Conservation (phyloP, 129 eudicot species). For the Solidago caesia region DNA sequence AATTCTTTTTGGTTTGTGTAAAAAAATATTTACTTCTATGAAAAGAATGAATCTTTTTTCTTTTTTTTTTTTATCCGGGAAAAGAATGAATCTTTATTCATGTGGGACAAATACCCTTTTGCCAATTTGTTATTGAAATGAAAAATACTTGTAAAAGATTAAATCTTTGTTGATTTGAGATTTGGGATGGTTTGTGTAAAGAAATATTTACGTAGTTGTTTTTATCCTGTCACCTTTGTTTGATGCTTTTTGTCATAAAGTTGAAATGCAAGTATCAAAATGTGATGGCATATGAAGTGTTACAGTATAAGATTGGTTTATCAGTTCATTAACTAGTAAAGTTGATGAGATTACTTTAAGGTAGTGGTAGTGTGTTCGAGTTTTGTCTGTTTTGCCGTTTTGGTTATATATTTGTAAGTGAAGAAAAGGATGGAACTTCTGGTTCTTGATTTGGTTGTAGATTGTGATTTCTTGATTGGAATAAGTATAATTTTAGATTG, state of each 20-base stretch:
- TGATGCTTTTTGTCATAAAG: constrained; percentile 28
- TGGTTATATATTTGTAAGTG: neutral
- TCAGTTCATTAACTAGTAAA: constrained; percentile 1
- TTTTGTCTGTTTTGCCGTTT: neutral
- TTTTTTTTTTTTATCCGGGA: too few species aligned
- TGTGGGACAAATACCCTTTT: constrained; percentile 15
- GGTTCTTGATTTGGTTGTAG: constrained; percentile 10
- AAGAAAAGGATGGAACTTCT: neutral
- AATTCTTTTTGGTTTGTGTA: neutral
- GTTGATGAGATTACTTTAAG: neutral
- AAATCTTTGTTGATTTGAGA: constrained; percentile 29
- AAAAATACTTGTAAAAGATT: constrained; percentile 16
- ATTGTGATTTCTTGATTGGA: constrained; percentile 1
- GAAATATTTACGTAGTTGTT: neutral
- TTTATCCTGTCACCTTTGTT: constrained; percentile 14
- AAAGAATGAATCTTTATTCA: constrained; percentile 16
- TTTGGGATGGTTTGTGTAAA: neutral
- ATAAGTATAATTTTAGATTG: constrained; percentile 5
- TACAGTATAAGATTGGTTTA: neutral
- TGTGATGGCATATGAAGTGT: constrained; percentile 23
- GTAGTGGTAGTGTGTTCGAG: neutral
- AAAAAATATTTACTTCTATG: constrained; percentile 7
- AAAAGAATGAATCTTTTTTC: constrained; percentile 21
- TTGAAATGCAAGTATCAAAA: constrained; percentile 25
- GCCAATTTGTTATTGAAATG: constrained; percentile 9